These are phyloP conservation scores for Tanacetum coccineum DNA, from an alignment of 129 eudicot species.

Conservation along the genomic window DNA sequence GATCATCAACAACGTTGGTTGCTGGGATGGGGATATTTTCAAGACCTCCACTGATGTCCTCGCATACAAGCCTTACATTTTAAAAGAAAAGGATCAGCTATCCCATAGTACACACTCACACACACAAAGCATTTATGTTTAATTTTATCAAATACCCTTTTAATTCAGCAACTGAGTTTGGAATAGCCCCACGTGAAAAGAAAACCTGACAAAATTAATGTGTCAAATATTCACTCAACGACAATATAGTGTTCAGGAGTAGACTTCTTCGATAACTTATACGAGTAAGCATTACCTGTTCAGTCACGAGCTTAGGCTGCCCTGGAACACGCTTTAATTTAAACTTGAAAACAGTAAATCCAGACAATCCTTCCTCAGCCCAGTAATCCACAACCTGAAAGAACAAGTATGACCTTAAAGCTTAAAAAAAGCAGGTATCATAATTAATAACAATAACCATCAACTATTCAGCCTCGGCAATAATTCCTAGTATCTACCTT, in stretches of 20 bases:
- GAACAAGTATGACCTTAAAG: too few relatives aligned
- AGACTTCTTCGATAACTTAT: not conserved
- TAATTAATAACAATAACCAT: too few relatives aligned
- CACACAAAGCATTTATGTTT: not conserved
- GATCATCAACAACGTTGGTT: slow-evolving; percentile 86
- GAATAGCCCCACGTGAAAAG: slow-evolving; percentile 57
- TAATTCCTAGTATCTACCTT: too few relatives aligned
- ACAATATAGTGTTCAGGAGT: not conserved
- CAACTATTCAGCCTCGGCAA: too few relatives aligned
- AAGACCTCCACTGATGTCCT: slow-evolving; percentile 66
- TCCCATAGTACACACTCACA: slow-evolving; percentile 1
- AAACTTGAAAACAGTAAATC: too few relatives aligned
- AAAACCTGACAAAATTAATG: slow-evolving; percentile 46
- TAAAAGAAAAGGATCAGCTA: slow-evolving; percentile 1
- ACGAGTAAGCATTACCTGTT: slow-evolving; percentile 45
- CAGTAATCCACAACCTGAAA: too few relatives aligned
- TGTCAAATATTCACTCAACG: not conserved
- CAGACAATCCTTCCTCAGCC: slow-evolving; percentile 7
- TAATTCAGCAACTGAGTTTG: slow-evolving; percentile 54
- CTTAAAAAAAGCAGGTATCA: too few relatives aligned
- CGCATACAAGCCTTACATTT: slow-evolving; percentile 68
- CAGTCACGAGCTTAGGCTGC: slow-evolving; percentile 70
- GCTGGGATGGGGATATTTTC: slow-evolving; percentile 83
- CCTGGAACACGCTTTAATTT: not conserved
- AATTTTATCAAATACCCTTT: slow-evolving; percentile 52